Base-by-base conservation (phyloP, 768 basidiomycete genomes). In the Hirschioporus abietinus region DNA sequence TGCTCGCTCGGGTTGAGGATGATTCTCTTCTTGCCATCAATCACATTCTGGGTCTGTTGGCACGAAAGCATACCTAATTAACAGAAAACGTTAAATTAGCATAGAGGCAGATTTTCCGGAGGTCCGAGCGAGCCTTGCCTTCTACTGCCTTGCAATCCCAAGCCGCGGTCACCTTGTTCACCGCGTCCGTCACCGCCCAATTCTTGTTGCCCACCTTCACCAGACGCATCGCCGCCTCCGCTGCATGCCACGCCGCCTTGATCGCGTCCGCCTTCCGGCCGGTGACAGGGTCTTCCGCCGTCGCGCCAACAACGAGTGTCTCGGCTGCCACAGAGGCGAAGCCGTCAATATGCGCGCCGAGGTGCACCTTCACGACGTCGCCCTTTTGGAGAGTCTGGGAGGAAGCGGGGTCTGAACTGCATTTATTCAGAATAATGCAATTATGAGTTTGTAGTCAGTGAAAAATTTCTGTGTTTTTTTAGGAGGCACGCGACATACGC, bases 341-440 rank as follows among this genome's bases (percentile, higher is more conserved):
- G 66, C 97, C 97, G 76, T 99, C 96, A 78, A 99, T 95, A 74
- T 99, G 97, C 23, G 96, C 95, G 60, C 97, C 97, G 68, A 99
- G 83, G 77, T 96, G 93, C 69, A 99, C 80, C 80, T 98, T 99
- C 71, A 99, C 96, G 66, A 99, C 88, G 76, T 99, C 97, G 68
- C 88, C 88, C 69, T 94, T 91, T 27, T 85, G 86, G 70, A 96
- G 84, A 63, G 77, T 84, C 76, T 88, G 87, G 7, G 81, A 79
- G 27, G 91, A 86, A 69, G 86, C 84, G 18, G 88, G 78, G 79
- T 95, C 92, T 42, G 92, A 93, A 70, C 91, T 92, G 73, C 63
- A 70, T 60, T 70, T 63, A 30, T 57, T 30, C 30, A 30, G 30
- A 30, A 30, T 8, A 30, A 30, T n/a, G n/a, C n/a, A 63, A 67